A percentile compares a stretch with the other conserved stretches of the same genome.
Conservation (phyloP, 1,139 yeast genomes). For the Lodderomyces margitis region DNA sequence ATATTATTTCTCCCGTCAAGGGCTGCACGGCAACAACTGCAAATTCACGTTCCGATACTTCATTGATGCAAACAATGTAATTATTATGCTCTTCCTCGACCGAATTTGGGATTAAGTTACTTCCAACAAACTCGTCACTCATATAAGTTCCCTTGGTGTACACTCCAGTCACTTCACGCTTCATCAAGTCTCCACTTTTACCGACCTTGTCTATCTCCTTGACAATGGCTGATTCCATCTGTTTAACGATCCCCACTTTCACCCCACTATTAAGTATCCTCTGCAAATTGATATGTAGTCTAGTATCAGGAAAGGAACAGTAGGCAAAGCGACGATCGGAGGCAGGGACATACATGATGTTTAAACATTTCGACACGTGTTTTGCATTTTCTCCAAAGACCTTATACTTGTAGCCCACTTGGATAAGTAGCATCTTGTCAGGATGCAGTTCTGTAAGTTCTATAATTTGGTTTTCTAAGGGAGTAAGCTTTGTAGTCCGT, state of each 20-base stretch:
- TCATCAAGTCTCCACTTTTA: constrained; percentile 52
- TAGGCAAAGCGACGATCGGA: constrained; percentile 69
- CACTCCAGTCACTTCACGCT: constrained; percentile 65
- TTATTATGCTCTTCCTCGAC: constrained; percentile 24
- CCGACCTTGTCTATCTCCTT: constrained; percentile 48
- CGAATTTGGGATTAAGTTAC: constrained; percentile 17
- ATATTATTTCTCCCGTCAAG: constrained; percentile 72
- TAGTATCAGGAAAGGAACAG: constrained; percentile 77
- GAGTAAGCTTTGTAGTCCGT: constrained; percentile 43
- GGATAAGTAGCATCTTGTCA: constrained; percentile 74
- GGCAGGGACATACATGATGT: constrained; percentile 73
- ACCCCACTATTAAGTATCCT: constrained; percentile 59
- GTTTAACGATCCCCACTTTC: constrained; percentile 87
- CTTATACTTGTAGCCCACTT: constrained; percentile 89
- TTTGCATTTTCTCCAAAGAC: constrained; percentile 84
- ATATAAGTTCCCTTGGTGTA: constrained; percentile 85
- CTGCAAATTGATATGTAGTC: constrained; percentile 73
- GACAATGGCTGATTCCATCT: constrained; percentile 76
- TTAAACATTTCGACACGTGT: constrained; percentile 60
- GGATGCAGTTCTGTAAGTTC: constrained; percentile 56
- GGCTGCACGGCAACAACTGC: constrained; percentile 71
- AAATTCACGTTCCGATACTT: constrained; percentile 17
- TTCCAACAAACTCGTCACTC: constrained; percentile 49
- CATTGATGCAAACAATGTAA: constrained; percentile 32
- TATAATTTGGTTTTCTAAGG: constrained; percentile 74